Evolutionary conservation across 306 rosid genomes (phyloP).

Genomic region (Vigna hirtella): DNA sequence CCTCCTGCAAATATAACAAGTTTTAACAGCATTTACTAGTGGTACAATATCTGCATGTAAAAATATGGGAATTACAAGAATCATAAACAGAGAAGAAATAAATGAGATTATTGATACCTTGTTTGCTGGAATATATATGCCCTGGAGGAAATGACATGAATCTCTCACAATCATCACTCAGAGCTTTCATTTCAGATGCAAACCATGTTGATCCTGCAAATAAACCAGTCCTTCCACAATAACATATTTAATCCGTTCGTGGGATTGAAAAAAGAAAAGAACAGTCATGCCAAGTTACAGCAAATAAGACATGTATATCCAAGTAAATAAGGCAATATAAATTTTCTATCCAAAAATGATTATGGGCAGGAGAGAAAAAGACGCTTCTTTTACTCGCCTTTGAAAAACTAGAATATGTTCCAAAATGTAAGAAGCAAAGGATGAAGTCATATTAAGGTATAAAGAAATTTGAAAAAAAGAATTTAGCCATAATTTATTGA

Average conservation of each 20-base stretch:
- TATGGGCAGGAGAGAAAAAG: neutral
- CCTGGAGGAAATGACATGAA: conserved; percentile 92
- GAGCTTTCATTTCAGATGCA: conserved; percentile 98
- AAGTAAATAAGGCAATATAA: neutral
- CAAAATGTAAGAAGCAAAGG: conserved; percentile 8
- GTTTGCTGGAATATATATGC: conserved; percentile 94
- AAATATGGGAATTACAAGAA: conserved; percentile 8
- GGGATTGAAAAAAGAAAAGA: conserved; percentile 29
- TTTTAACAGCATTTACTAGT: conserved; percentile 27
- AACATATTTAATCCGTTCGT: conserved; percentile 9
- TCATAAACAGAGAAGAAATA: conserved; percentile 34
- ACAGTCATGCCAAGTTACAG: conserved; percentile 18
- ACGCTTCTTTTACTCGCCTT: conserved; percentile 33
- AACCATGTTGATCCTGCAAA: conserved; percentile 93
- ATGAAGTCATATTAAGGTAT: conserved; percentile 10
- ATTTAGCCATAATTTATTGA: conserved; percentile 25
- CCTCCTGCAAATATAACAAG: conserved; percentile 64
- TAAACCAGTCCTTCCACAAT: conserved; percentile 36
- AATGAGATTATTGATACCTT: conserved; percentile 57
- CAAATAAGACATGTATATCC: conserved; percentile 1
- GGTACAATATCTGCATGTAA: neutral
- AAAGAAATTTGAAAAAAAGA: neutral
- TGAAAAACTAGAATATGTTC: conserved; percentile 32
- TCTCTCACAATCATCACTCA: conserved; percentile 96
- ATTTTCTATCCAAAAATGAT: neutral